Evolutionary conservation across 2,329 filamentous ascomycete genomes (phyloP).

Genomic region (Claviceps pusilla): DNA sequence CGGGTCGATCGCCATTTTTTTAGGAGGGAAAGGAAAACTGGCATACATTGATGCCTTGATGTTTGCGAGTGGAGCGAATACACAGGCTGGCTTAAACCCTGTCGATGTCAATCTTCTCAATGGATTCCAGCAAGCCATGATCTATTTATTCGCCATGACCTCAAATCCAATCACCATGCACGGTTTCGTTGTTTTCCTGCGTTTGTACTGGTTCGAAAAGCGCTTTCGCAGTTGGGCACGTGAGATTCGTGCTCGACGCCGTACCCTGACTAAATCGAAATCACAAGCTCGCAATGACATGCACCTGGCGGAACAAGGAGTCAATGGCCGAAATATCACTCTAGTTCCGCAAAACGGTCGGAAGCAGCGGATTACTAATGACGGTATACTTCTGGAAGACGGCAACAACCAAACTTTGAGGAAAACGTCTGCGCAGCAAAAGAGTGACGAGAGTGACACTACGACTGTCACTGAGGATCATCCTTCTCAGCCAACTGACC

Average conservation of each 20-base stretch:
- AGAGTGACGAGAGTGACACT: constrained; percentile 25
- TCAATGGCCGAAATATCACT: constrained; percentile 50
- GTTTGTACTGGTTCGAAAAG: constrained; percentile 97
- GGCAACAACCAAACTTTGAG: constrained; percentile 18
- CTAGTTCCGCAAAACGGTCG: constrained; percentile 45
- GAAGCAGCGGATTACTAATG: constrained; percentile 44
- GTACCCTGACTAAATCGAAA: constrained; percentile 47
- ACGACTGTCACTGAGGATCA: constrained; percentile 15
- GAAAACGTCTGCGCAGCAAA: constrained; percentile 6
- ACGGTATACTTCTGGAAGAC: constrained; percentile 37
- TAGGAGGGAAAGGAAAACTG: constrained; percentile 40
- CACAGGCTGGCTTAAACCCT: constrained; percentile 87
- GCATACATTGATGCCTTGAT: constrained; percentile 78
- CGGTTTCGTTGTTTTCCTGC: constrained; percentile 74
- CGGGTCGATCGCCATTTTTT: constrained; percentile 64
- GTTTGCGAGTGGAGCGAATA: constrained; percentile 72
- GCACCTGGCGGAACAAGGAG: constrained; percentile 42
- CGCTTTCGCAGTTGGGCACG: constrained; percentile 72
- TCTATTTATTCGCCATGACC: constrained; percentile 57
- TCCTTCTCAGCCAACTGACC: not conserved
- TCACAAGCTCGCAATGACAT: constrained; percentile 31
- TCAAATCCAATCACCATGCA: constrained; percentile 77
- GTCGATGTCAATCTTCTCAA: constrained; percentile 51
- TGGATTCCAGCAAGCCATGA: constrained; percentile 57
- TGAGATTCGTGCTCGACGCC: constrained; percentile 53